These are phyloP conservation scores for Microdochium bolleyi DNA, from an alignment of 2,329 filamentous ascomycete species.

Conservation along the genomic window DNA sequence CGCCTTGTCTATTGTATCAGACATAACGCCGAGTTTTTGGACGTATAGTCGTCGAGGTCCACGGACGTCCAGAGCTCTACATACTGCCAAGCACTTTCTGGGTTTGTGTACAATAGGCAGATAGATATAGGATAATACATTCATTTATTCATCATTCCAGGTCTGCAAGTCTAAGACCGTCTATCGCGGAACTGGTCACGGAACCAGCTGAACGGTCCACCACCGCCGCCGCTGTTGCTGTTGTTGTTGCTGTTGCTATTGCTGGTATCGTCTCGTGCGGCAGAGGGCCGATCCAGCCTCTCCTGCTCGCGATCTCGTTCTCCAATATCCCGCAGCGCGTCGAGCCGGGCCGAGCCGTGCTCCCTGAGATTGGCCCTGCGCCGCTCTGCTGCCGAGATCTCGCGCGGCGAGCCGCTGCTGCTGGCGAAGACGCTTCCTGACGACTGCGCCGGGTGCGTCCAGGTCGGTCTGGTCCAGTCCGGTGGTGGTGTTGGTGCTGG, in stretches of 20 bases:
- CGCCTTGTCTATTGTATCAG: no score
- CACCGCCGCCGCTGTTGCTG: conserved; percentile 23
- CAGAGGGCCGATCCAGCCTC: conserved; percentile 6
- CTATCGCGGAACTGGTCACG: conserved; percentile 26
- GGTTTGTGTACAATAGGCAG: no score
- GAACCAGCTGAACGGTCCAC: conserved; percentile 35
- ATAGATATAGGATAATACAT: no score
- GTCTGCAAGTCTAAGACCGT: background rate
- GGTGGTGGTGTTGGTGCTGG: conserved; percentile 2
- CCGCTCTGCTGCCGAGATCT: conserved; percentile 7
- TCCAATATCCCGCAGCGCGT: conserved; percentile 9
- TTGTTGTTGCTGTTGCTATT: conserved; percentile 13
- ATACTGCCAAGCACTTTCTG: no score
- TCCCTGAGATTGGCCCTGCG: conserved; percentile 12
- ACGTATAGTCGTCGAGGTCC: no score
- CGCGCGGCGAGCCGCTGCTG: background rate
- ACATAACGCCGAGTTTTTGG: no score
- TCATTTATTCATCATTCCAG: no score
- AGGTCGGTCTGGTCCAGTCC: conserved; percentile 7
- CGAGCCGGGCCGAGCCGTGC: conserved; percentile 11
- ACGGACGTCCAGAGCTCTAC: no score
- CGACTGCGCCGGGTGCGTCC: no score
- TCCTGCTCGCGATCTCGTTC: conserved; percentile 1
- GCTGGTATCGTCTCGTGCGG: conserved; percentile 12
- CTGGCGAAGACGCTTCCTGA: background rate